Evolutionary conservation across 2,329 filamentous ascomycete genomes (phyloP), one percentile per base, ranked within the genome.

Genomic region (Myriosclerotinia scirpicola): DNA sequence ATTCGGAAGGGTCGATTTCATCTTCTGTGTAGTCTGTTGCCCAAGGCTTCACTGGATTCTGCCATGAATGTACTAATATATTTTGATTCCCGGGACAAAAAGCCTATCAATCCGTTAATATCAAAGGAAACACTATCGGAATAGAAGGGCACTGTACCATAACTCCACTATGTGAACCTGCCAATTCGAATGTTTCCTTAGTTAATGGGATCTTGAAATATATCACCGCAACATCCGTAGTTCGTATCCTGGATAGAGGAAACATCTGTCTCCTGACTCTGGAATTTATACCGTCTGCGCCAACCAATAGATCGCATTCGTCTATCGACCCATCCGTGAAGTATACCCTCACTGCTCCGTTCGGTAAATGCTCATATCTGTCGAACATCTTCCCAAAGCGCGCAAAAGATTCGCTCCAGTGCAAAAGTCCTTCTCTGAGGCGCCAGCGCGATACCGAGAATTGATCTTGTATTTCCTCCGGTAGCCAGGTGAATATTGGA

Each of bases 251-350:
- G 4, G 71, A 62, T n/a, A 67, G 50, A 1, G 73, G 73, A 20
- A 75, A 56, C 14, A 75, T 64, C 53, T 74, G 73, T 56, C 74
- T 79, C 22, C 84, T 79, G 2, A 81, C 81, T 40, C 78, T 79
- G 0, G 84, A 87, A 6, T 80, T 77, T 54, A 83, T 79, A 0
- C 85, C 85, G 67, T 87, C 85, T 3, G 84, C 84, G 7, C 81
- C 84, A 53, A 87, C 80, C 0, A 87, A 69, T 0, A 87, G 72
- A 70, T 87, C 84, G 59, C 79, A 87, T 0, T 71, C 73, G 11
- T 79, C 78, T 0, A 70, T 75, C 14, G 73, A 73, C 2, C 82
- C 82, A 66, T 84, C 77, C 1, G 76, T 76, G 64, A 87, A 80
- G 2, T 69, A 65, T 0, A 81, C 80, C 2, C 75, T 68, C 0